These are phyloP conservation scores for Pinus albicaulis DNA, from an alignment of 75 land plant genomes.

Conservation along the genomic window DNA sequence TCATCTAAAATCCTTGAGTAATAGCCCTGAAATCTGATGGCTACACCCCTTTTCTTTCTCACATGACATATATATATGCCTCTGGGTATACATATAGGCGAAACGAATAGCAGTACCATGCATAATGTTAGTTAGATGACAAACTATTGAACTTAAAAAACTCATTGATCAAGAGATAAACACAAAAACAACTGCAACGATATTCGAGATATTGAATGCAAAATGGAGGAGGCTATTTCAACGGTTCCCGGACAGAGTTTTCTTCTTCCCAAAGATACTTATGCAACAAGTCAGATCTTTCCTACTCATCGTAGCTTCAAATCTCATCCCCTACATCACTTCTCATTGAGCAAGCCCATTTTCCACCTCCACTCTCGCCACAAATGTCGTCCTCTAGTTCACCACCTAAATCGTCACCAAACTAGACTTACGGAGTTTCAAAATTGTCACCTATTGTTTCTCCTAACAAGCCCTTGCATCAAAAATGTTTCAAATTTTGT, in stretches of 20 bases:
- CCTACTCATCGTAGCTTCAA: neutral
- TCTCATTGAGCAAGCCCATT: constrained; percentile 27
- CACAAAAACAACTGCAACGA: constrained; percentile 10
- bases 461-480: neutral
- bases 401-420: neutral
- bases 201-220: constrained; percentile 25
- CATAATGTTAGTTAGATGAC: constrained; percentile 12
- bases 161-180: constrained; percentile 23
- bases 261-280: neutral
- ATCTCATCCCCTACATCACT: constrained; percentile 39
- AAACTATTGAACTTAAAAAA: neutral
- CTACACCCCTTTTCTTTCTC: neutral
- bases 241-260: neutral
- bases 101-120: constrained; percentile 1
- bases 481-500: too few relatives aligned
- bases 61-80: neutral
- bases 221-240: neutral
- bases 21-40: neutral
- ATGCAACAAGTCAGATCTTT: neutral
- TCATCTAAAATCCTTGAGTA: neutral
- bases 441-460: neutral
- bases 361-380: constrained; percentile 28
- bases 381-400: neutral
- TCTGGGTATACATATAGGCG: constrained; percentile 4
- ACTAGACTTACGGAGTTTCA: neutral